Conservation (phyloP, 2,329 filamentous ascomycete genomes). For the Fusarium devonianum region DNA sequence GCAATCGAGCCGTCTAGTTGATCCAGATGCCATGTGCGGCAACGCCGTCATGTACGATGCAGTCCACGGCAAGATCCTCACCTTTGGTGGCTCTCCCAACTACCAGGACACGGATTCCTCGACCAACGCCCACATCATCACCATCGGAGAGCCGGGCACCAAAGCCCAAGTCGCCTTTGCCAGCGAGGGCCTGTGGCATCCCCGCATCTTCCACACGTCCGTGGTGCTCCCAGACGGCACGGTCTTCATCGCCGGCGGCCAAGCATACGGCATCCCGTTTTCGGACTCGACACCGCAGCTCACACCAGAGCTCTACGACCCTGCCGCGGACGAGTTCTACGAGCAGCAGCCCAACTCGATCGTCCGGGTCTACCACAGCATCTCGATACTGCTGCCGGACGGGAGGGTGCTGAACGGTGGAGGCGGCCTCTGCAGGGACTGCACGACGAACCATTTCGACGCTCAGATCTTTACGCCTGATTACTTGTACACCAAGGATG, state of each 20-base stretch:
- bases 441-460: slow-evolving; percentile 29
- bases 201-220: slow-evolving; percentile 54
- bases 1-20: slow-evolving; percentile 45
- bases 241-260: slow-evolving; percentile 57
- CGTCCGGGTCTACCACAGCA: slow-evolving; percentile 22
- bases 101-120: slow-evolving; percentile 56
- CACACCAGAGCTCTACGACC: slow-evolving; percentile 21
- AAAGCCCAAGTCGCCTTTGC: slow-evolving; percentile 12
- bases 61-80: slow-evolving; percentile 63
- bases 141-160: slow-evolving; percentile 45
- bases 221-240: slow-evolving; percentile 59
- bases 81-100: slow-evolving; percentile 55
- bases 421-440: slow-evolving; percentile 20
- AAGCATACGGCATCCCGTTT: slow-evolving; percentile 22
- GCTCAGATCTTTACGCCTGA: slow-evolving; percentile 27
- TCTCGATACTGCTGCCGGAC: slow-evolving; percentile 21
- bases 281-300: slow-evolving; percentile 24
- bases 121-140: slow-evolving; percentile 57
- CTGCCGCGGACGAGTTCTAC: not conserved
- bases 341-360: slow-evolving; percentile 28
- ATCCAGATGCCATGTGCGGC: slow-evolving; percentile 61
- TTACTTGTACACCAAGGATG: slow-evolving; percentile 21
- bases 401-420: slow-evolving; percentile 30
- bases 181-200: slow-evolving; percentile 14
- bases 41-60: slow-evolving; percentile 66